These are phyloP conservation scores for Phragmites australis DNA, from an alignment of 176 grass and related monocot species.

Conservation along the genomic window DNA sequence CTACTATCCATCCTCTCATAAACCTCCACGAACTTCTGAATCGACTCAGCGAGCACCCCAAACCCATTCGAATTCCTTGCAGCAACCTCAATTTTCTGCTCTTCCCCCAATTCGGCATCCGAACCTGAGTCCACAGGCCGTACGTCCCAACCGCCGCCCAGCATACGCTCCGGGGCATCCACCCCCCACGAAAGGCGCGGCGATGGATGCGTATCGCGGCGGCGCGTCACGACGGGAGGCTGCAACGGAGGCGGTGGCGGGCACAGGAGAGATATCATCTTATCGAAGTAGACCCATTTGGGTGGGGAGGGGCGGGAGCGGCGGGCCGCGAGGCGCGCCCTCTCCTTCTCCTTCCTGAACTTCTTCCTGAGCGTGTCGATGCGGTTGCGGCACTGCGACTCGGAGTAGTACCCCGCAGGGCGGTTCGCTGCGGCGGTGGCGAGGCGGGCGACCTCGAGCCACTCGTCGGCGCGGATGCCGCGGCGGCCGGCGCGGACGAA, in stretches of 20 bases:
- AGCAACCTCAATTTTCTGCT: not conserved
- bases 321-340: constrained; percentile 20
- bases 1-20: constrained; percentile 71
- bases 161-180: constrained; percentile 41
- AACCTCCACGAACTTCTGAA: constrained; percentile 63
- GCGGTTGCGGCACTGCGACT: constrained; percentile 82
- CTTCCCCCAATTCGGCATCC: constrained; percentile 39
- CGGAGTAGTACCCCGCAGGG: constrained; percentile 42
- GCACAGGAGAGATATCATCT: constrained; percentile 57
- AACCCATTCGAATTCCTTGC: constrained; percentile 20
- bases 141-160: constrained; percentile 33
- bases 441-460: constrained; percentile 65
- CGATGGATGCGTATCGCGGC: constrained; percentile 41
- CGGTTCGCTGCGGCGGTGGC: constrained; percentile 30
- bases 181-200: constrained; percentile 52
- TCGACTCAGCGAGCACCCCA: constrained; percentile 53
- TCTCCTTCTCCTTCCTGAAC: constrained; percentile 79
- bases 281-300: constrained; percentile 82
- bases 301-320: constrained; percentile 9
- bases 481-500: constrained; percentile 59
- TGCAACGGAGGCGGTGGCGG: constrained; percentile 11
- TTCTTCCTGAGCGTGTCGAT: constrained; percentile 79
- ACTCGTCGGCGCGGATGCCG: constrained; percentile 67
- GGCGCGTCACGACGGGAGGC: constrained; percentile 32
- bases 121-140: constrained; percentile 24